Base-by-base conservation (phyloP, 2,329 filamentous ascomycete species). In the Ophiostoma australiae region DNA sequence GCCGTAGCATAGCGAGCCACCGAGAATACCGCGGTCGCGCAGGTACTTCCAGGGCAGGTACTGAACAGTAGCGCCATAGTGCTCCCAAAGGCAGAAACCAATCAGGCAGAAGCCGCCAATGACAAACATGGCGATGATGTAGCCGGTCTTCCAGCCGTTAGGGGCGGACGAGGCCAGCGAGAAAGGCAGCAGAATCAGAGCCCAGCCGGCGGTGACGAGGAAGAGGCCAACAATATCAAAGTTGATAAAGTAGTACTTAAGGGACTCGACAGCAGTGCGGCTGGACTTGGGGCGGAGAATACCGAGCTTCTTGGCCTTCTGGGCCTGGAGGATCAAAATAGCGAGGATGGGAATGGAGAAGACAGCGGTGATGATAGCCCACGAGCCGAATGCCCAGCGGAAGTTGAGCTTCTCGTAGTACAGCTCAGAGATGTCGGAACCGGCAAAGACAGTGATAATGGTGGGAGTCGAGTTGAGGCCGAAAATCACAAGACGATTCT, bases 351-450 rank as follows among this genome's bases (percentile, higher is more conserved):
- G 89, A 13, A 85, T 74, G 70, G 85, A 85, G 65, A 89, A 84
- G 52, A 85, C 80, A 1, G 89, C 89, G 4, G 86, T 78, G 72
- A 91, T 84, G 74, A 92, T 89, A 70, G 86, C 82, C 79, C 87
- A 91, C 73, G 86, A 83, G 66, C 89, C 89, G 75, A 89, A 90
- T 3, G 85, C 89, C 90, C 89, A 91, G 70, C 88, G 83, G 85
- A 86, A 91, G 69, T 84, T 86, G 8, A 83, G 80, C 17, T 83
- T 78, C 15, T 78, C 73, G 33, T 86, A 80, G 70, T 90, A 84
- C 1, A 80, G 78, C 8, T 86, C 80, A 0, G 85, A 83, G 70
- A 89, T 84, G 35, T 83, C 84, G 0, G 86, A 84, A 4, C 87
- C 86, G 31, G 87, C 83, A 81, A 87, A 91, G 4, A 88, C 86